A percentile compares a stretch with the other conserved stretches of the same genome.
Conservation (phyloP, 768 basidiomycete genomes). For the Boletellus ananiceps region DNA sequence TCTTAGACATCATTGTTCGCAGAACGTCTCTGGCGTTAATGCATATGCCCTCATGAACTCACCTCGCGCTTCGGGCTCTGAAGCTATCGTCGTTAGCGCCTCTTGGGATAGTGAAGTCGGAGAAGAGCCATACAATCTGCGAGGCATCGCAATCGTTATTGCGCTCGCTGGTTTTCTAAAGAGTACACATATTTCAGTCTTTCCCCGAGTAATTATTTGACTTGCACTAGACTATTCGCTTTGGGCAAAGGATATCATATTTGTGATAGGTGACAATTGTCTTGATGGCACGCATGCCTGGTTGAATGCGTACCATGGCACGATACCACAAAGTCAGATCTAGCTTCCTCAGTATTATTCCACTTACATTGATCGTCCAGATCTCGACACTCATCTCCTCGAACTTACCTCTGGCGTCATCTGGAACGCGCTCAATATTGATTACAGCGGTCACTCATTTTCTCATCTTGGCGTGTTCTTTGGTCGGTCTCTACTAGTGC, state of each 20-base stretch:
- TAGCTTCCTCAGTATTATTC: background rate
- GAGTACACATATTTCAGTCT: slow-evolving; percentile 42
- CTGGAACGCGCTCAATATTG: slow-evolving; percentile 92
- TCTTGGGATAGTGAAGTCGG: slow-evolving; percentile 76
- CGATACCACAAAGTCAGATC: slow-evolving; percentile 57
- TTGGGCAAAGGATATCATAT: slow-evolving; percentile 93
- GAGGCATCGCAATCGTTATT: slow-evolving; percentile 83
- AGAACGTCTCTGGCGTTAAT: slow-evolving; percentile 67
- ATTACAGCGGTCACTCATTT: slow-evolving; percentile 96
- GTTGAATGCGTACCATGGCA: slow-evolving; percentile 78
- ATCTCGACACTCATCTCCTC: slow-evolving; percentile 60
- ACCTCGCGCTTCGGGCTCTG: slow-evolving; percentile 87
- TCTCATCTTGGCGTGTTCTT: slow-evolving; percentile 93
- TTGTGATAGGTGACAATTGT: slow-evolving; percentile 85
- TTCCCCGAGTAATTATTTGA: slow-evolving; percentile 4
- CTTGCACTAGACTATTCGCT: slow-evolving; percentile 63
- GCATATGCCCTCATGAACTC: slow-evolving; percentile 78
- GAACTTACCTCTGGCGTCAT: slow-evolving; percentile 76
- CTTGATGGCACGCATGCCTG: slow-evolving; percentile 93
- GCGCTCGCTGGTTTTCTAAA: slow-evolving; percentile 81
- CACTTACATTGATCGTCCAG: slow-evolving; percentile 34
- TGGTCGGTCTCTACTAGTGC: slow-evolving; percentile 48
- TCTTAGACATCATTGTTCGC: slow-evolving; percentile 4
- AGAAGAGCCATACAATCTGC: slow-evolving; percentile 62
- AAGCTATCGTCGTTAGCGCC: slow-evolving; percentile 88